Percentiles rank a stretch among this genome's conserved stretches.
Evolutionary conservation across 768 basidiomycete species (phyloP).

Genomic region (Gymnopilus dilepis): DNA sequence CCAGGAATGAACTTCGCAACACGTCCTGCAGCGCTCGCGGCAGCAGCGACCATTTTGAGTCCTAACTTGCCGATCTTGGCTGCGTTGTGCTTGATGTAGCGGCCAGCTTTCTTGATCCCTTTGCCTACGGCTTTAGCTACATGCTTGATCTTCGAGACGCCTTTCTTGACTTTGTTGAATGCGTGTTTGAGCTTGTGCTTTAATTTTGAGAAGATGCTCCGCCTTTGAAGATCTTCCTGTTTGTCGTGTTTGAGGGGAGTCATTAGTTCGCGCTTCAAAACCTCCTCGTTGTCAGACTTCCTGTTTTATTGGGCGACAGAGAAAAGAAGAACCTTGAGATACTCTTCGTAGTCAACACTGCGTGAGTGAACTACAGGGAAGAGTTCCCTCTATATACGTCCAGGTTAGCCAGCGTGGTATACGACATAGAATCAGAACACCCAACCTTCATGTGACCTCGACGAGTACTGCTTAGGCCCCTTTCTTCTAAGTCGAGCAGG

Average conservation of each 20-base stretch:
- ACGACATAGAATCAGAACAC: no score
- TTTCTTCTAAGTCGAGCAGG: not conserved
- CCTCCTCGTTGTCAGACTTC: no score
- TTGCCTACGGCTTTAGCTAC: not conserved
- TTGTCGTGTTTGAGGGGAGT: no score
- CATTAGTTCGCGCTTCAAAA: no score
- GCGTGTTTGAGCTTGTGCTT: not conserved
- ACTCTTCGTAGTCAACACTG: no score
- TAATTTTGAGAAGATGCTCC: not conserved
- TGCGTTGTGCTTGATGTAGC: not conserved
- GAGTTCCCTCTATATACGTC: no score
- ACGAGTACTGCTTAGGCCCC: not conserved
- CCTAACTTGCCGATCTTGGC: slow-evolving; percentile 1
- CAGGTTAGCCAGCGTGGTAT: no score
- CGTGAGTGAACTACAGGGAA: no score
- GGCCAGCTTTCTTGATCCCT: not conserved
- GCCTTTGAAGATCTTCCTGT: not conserved
- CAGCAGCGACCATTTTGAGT: not conserved
- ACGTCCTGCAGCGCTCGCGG: not conserved
- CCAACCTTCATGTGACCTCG: not conserved
- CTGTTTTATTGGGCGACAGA: no score
- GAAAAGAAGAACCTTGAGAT: no score
- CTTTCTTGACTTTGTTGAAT: not conserved
- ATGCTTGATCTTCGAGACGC: not conserved
- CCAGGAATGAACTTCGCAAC: not conserved